Base-by-base conservation (phyloP, 2,329 filamentous ascomycete genomes). In the Colletotrichum sp. region DNA sequence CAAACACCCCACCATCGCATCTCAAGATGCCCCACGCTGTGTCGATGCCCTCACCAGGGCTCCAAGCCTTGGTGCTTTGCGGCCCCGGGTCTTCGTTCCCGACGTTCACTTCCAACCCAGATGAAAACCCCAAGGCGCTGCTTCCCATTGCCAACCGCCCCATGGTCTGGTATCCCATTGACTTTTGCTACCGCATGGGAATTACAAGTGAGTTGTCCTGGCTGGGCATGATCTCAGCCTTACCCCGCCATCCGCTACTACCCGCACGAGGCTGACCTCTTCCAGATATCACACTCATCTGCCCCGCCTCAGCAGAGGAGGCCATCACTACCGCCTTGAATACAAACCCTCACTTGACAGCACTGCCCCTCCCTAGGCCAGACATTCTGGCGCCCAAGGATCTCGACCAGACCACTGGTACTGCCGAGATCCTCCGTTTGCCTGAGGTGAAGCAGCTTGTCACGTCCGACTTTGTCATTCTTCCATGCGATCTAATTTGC, bases 401-500 rank as follows among this genome's bases (percentile, higher is more conserved):
- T 57, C 89, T 98, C 39, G 93, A 95, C 66, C 92, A 96, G 81
- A 97, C 95, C 75, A 98, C 94, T 0, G 96, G 96, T 68, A 99
- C 97, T 8, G 96, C 95, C 9, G 94, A 98, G 81, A 92, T 99
- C 24, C 91, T 99, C 68, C 92, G 96, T 12, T 89, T 98, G 10
- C 94, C 95, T 1, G 95, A 98, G 83, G 92, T 99, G 60, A 93
- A 94, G 81, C 88, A 89, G n/a, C 89, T 92, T 9, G 92, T 99
- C 80, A 95, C 92, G 70, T 92, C 93, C 15, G 95, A 99, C 85
- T 99, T 99, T 81, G 87, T 98, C 30, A 92, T 99, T 5, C 88
- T 99, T 6, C 96, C 97, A 1, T 99, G 97, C 84, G 97, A 99
- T 83, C 88, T 99, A 8, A 93, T 99, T 52, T 98, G 96, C 83